Evolutionary conservation across 352 stramenopile species (phyloP).

Genomic region (Phytophthora tentaculata): DNA sequence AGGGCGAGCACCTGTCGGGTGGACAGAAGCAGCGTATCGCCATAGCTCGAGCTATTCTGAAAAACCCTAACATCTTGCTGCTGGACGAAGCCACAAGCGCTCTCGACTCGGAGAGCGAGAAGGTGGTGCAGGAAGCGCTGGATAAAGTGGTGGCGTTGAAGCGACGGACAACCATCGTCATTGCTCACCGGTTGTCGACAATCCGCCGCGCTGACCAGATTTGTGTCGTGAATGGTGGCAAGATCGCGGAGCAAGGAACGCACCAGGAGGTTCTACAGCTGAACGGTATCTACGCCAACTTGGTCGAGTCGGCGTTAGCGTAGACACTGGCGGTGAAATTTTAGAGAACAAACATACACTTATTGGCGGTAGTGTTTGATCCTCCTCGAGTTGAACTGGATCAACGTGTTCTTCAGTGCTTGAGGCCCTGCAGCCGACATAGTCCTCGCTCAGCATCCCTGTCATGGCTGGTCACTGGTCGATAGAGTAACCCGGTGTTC

Average conservation of each 20-base stretch:
- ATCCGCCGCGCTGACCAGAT: conserved; percentile 96
- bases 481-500: too few relatives aligned
- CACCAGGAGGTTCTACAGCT: conserved; percentile 88
- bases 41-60: conserved; percentile 92
- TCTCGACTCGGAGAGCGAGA: conserved; percentile 83
- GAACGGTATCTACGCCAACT: conserved; percentile 42
- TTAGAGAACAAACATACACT: too few relatives aligned
- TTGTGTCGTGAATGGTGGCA: conserved; percentile 92
- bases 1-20: conserved; percentile 82
- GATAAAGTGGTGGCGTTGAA: conserved; percentile 67
- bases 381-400: too few relatives aligned
- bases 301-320: conserved; percentile 18
- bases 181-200: conserved; percentile 94
- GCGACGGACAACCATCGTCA: conserved; percentile 90
- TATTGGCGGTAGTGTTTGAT: too few relatives aligned
- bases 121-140: conserved; percentile 83
- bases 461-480: too few relatives aligned
- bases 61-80: conserved; percentile 86
- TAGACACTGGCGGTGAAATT: too few relatives aligned
- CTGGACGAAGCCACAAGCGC: conserved; percentile 93
- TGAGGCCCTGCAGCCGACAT: too few relatives aligned
- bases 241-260: conserved; percentile 92
- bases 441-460: too few relatives aligned
- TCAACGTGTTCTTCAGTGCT: too few relatives aligned
- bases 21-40: conserved; percentile 86